Evolutionary conservation across 2,329 filamentous ascomycete species (phyloP).

Genomic region (Gremmenia infestans): DNA sequence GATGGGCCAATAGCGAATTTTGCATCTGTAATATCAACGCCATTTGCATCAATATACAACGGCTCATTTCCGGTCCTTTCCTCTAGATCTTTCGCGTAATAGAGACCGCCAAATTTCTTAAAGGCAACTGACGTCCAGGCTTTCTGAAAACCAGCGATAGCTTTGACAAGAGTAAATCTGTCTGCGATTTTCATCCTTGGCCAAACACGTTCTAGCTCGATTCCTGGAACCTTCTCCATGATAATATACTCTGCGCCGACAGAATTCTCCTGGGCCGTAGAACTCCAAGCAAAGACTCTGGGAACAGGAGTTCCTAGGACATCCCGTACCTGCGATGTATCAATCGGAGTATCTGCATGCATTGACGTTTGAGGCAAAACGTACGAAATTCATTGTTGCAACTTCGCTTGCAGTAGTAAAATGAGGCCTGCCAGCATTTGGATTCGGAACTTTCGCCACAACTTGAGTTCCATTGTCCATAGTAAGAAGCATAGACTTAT

Average conservation of each 20-base stretch:
- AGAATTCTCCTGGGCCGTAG: constrained; percentile 20
- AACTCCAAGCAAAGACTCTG: constrained; percentile 1
- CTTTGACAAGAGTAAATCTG: constrained; percentile 4
- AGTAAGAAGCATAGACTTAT: constrained; percentile 32
- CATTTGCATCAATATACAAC: constrained; percentile 6
- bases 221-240: constrained; percentile 33
- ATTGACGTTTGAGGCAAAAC: neutral
- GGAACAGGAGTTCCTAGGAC: neutral
- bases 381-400: constrained; percentile 19
- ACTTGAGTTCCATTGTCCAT: constrained; percentile 24
- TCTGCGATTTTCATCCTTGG: constrained; percentile 7
- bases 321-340: constrained; percentile 1
- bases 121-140: constrained; percentile 2
- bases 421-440: constrained; percentile 13
- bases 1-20: constrained; percentile 8
- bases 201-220: constrained; percentile 25
- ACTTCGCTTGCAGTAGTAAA: constrained; percentile 18
- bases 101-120: constrained; percentile 1
- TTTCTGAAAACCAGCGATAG: constrained; percentile 1
- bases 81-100: constrained; percentile 5
- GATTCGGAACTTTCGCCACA: constrained; percentile 18
- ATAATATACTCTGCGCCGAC: constrained; percentile 36
- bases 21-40: neutral
- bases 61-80: neutral
- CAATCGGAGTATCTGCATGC: neutral